Evolutionary conservation across 805 yeast genomes (phyloP), one percentile per base, ranked within the genome.

Genomic region (Sungouiozyma intestinalis): DNA sequence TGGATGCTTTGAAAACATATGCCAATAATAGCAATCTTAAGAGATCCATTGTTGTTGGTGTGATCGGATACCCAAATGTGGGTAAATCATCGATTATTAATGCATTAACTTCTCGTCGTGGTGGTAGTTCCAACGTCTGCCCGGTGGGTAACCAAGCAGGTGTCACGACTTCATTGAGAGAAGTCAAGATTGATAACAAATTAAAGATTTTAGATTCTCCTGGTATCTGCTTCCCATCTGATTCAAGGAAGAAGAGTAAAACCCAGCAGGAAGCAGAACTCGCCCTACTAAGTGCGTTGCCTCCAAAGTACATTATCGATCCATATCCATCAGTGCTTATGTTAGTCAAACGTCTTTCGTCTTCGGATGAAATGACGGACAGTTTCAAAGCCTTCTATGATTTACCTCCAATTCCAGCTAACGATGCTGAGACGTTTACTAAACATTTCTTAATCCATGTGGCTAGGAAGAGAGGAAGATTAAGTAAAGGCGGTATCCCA

Each of bases 101-200:
- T 63, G 82, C 97, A 2, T 70, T 90, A 50, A 79, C 86, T 3
- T 73, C 85, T 41, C 79, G 92, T 64, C 94, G 85, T 60, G 64
- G 64, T 31, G 79, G 80, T 45, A 66, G 72, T 43, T 69, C 77
- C 36, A 77, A 74, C 53, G 90, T 88, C 11, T 92, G 97, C 60
- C 97, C 98, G 14, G 94, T 84, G 27, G 98, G 98, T 40, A 94
- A 94, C 58, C 92, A 84, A 66, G 97, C 98, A 2, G 98, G 98
- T 60, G 92, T 92, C 38, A 90, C 98, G 24, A 88, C 96, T 1
- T 70, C 90, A 3, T 68, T 92, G 61, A 77, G 97, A 66, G 94
- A 87, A 62, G 87, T 90, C 45, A 92, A 90, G 66, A 74, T 90
- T 46, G 98, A 90, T 63, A 82, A 79, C 58, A 87, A 87, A 63